Percentiles rank a stretch among this genome's conserved stretches.
phyloP scores from a whole-genome alignment of 345 rosid genomes.

The Syzygium jambos region DNA sequence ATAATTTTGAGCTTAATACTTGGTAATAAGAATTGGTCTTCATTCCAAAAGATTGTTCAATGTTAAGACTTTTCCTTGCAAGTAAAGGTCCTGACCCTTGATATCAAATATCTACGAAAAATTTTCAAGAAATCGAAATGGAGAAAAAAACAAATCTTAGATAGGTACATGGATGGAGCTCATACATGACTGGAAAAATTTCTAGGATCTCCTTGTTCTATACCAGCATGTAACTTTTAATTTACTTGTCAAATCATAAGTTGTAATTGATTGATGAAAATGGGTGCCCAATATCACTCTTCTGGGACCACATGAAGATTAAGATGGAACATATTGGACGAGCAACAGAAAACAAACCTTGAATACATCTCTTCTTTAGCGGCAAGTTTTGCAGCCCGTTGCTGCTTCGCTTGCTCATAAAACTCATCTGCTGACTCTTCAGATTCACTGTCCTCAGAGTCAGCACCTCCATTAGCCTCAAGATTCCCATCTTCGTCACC shows the following conservation, averaged over 20 bases:
- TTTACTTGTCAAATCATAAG: not conserved
- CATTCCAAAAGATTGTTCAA: not conserved
- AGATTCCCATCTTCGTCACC: constrained; percentile 14
- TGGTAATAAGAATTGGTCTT: not conserved
- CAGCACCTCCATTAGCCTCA: constrained; percentile 23
- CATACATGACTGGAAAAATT: not conserved
- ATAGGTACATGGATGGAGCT: not conserved
- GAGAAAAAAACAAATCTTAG: not conserved
- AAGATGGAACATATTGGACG: too few species aligned
- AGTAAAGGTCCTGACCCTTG: not conserved
- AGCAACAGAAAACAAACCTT: too few species aligned
- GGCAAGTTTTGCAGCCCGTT: constrained; percentile 50
- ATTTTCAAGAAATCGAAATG: not conserved
- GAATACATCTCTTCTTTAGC: constrained; percentile 41
- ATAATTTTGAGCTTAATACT: not conserved
- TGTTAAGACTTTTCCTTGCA: not conserved
- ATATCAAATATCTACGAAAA: not conserved
- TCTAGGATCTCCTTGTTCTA: not conserved
- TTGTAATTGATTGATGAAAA: not conserved
- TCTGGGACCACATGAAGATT: not conserved
- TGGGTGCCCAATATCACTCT: not conserved
- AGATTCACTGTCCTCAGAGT: constrained; percentile 19
- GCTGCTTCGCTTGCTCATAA: constrained; percentile 48
- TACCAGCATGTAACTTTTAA: not conserved
- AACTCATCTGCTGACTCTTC: constrained; percentile 57